A percentile compares a stretch with the other conserved stretches of the same genome.
Evolutionary conservation across 805 yeast genomes (phyloP).

Genomic region (Wickerhamiella spandovensis): DNA sequence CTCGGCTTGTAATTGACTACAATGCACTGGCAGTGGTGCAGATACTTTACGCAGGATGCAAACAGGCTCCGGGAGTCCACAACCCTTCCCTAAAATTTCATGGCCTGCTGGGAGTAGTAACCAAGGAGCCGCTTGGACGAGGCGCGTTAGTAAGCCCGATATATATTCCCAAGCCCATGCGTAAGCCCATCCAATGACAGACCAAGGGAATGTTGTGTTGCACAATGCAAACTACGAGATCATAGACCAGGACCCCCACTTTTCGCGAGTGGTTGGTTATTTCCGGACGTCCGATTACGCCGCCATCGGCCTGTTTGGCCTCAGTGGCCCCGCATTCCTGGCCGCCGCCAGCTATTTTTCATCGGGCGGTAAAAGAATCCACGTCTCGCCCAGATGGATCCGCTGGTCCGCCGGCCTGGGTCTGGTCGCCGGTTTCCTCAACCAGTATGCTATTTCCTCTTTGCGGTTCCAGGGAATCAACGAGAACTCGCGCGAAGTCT

Average conservation of each 20-base stretch:
- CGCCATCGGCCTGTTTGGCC: constrained; percentile 35
- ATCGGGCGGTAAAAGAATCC: constrained; percentile 35
- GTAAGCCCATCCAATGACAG: constrained; percentile 1
- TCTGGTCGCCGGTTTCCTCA: constrained; percentile 55
- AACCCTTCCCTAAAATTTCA: no score
- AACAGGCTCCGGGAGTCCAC: no score
- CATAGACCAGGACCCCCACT: constrained; percentile 72
- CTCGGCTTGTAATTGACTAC: no score
- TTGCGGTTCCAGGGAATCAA: constrained; percentile 65
- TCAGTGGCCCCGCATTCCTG: constrained; percentile 36
- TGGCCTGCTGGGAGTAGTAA: no score
- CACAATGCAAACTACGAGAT: constrained; percentile 27
- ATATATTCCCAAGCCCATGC: not conserved
- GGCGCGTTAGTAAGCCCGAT: no score
- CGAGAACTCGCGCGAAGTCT: constrained; percentile 61
- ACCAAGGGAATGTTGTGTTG: constrained; percentile 14
- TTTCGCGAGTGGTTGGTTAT: constrained; percentile 55
- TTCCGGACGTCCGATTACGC: constrained; percentile 56
- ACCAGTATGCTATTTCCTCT: constrained; percentile 53
- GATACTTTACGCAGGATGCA: no score
- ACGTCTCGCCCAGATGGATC: constrained; percentile 43
- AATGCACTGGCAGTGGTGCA: no score
- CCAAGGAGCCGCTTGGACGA: no score
- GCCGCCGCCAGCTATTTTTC: constrained; percentile 34
- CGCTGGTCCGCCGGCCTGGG: constrained; percentile 55